Base-by-base conservation (phyloP, 164 flowering plant genomes). In the Nymphaea thermarum region DNA sequence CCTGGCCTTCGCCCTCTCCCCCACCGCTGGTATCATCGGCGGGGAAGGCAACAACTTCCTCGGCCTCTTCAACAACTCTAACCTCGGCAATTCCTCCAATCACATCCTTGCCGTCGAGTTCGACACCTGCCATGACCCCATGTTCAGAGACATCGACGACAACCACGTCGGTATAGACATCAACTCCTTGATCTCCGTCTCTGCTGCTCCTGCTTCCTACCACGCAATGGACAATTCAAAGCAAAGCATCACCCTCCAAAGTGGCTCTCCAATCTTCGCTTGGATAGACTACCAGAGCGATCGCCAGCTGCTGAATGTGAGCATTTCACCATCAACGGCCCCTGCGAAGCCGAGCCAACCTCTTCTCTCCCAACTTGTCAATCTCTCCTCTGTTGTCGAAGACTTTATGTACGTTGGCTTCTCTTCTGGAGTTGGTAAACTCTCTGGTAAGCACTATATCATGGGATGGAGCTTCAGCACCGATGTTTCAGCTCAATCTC, bases 1-100 rank as follows among this genome's bases (percentile, higher is more conserved):
- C 2, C 65, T 79, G 0, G 74, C 68, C 11, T 72, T 78, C 36
- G 74, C 73, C n/a, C 42, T 75, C 25, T 45, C 81, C 2, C 76
- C 78, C 3, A 44, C 70, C 1, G 47, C 15, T 18, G 66, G 60
- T 17, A 68, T 72, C 44, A 72, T 67, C 3, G 63, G 64, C 12
- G 71, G 36, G 8, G 10, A 17, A 41, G 16, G 16, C 64, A 17
- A 12, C 11, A 17, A 62, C 10, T 62, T 53, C 71, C 60, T 67
- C 44, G 70, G 67, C 74, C 74, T 72, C 70, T 67, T 72, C 70
- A 72, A 72, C 63, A 5, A 3, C 44, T 62, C 74, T 63, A 55
- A 36, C 64, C n/a, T 43, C 41, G 67, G 64, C 36, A 17, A 12
- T 63, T 41, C 67, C 36, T 4, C 41, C 4, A 72, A 64, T 62